Percentiles rank a stretch among this genome's conserved stretches.
phyloP scores from a whole-genome alignment of 2,329 filamentous ascomycete genomes.

The Colletotrichum eleusines region DNA sequence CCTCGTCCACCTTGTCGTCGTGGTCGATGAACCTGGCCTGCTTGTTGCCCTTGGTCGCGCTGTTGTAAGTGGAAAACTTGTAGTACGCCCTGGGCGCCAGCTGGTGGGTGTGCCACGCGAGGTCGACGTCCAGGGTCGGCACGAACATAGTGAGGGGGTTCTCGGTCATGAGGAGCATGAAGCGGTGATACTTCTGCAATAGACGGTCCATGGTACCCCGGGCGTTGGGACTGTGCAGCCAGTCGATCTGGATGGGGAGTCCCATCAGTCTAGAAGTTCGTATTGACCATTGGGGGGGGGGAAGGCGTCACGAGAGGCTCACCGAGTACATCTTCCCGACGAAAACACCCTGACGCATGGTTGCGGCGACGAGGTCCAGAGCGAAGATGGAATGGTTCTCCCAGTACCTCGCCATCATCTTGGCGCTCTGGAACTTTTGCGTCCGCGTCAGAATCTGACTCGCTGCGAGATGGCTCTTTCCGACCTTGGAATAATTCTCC shows the following conservation, averaged over 20 bases:
- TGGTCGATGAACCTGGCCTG: slow-evolving; percentile 77
- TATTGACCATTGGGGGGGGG: background rate
- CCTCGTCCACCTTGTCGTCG: slow-evolving; percentile 84
- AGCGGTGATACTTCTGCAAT: slow-evolving; percentile 73
- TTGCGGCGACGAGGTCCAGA: slow-evolving; percentile 73
- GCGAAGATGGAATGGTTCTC: slow-evolving; percentile 74
- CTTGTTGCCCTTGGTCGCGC: slow-evolving; percentile 38
- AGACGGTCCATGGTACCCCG: slow-evolving; percentile 73
- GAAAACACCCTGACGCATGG: slow-evolving; percentile 75
- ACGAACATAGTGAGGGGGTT: slow-evolving; percentile 66
- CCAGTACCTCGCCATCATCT: slow-evolving; percentile 80
- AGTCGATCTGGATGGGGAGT: slow-evolving; percentile 66
- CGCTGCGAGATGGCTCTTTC: slow-evolving; percentile 52
- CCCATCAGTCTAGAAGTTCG: background rate
- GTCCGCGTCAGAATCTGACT: background rate
- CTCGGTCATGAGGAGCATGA: slow-evolving; percentile 68
- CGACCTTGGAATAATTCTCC: slow-evolving; percentile 10
- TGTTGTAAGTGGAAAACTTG: slow-evolving; percentile 59
- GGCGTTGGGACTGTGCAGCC: slow-evolving; percentile 79
- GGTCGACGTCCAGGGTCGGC: slow-evolving; percentile 79
- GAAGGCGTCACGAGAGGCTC: background rate
- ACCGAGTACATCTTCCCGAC: slow-evolving; percentile 77
- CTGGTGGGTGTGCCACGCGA: slow-evolving; percentile 87
- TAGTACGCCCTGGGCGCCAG: slow-evolving; percentile 75
- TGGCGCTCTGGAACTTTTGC: slow-evolving; percentile 56